These are phyloP conservation scores for Aristolochia fimbriata DNA, from an alignment of 164 flowering plant genomes.

Conservation along the genomic window DNA sequence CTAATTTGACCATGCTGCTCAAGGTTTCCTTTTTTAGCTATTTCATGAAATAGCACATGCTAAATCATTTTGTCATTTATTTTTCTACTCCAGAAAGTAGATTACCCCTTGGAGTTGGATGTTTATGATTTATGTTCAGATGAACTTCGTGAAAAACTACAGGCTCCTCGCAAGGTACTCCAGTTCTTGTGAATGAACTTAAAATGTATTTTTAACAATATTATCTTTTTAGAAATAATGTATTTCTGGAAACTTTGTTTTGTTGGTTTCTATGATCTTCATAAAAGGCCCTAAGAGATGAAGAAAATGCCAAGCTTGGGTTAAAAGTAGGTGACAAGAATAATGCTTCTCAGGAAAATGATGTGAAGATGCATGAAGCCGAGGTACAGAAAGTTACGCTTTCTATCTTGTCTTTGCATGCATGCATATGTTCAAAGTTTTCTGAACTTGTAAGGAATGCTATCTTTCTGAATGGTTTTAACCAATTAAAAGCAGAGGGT, in stretches of 20 bases:
- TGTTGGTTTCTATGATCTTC: not conserved
- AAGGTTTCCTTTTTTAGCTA: not conserved
- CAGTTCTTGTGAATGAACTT: not conserved
- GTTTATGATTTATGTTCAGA: constrained; percentile 87
- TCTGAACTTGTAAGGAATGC: not conserved
- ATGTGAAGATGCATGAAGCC: constrained; percentile 69
- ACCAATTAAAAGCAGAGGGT: too few relatives aligned
- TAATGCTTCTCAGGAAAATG: constrained; percentile 40
- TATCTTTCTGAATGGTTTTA: too few relatives aligned
- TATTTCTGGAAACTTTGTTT: not conserved
- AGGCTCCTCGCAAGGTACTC: constrained; percentile 76
- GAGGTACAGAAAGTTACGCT: constrained; percentile 31
- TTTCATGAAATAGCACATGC: not conserved
- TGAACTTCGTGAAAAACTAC: constrained; percentile 64
- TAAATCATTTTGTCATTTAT: not conserved
- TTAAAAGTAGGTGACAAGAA: constrained; percentile 43
- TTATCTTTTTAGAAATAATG: not conserved
- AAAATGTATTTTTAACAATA: not conserved
- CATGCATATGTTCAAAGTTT: not conserved
- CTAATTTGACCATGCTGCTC: too few relatives aligned
- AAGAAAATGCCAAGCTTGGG: constrained; percentile 80
- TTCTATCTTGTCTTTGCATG: not conserved
- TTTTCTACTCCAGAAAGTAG: constrained; percentile 66
- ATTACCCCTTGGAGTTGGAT: constrained; percentile 93
- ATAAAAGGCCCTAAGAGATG: constrained; percentile 58